These are phyloP conservation scores for Entamoeba moshkovskii DNA, from an alignment of 208 protist genomes.

Conservation along the genomic window DNA sequence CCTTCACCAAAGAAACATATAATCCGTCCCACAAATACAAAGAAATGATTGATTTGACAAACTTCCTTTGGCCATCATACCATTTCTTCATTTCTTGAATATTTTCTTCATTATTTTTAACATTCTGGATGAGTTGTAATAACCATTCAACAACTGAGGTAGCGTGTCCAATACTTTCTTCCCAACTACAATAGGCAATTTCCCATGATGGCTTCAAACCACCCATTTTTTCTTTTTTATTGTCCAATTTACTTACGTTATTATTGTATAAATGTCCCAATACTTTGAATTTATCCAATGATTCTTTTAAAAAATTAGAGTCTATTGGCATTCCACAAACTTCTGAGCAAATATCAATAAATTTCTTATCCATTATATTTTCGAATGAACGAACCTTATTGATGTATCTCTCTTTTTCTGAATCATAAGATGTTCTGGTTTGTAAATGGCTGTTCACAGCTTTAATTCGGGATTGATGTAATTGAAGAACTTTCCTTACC, in stretches of 20 bases:
- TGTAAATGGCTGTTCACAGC: background rate
- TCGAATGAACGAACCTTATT: background rate
- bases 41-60: background rate
- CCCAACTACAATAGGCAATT: background rate
- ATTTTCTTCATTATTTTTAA: background rate
- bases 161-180: background rate
- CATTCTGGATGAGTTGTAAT: background rate
- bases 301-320: background rate
- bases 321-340: background rate
- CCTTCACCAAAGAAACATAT: background rate
- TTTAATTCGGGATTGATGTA: background rate
- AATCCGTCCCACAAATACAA: background rate
- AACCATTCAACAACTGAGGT: background rate
- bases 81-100: background rate
- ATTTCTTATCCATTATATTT: background rate
- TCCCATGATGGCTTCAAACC: background rate
- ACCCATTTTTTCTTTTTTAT: background rate
- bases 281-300: background rate
- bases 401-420: background rate
- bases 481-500: background rate
- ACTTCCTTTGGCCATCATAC: background rate
- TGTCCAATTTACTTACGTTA: background rate
- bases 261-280: background rate
- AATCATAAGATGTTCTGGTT: background rate
- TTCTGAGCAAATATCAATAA: background rate